Evolutionary conservation across 2,329 filamentous ascomycete species (phyloP), one percentile per base, ranked within the genome.

Genomic region (Penicillium expansum): DNA sequence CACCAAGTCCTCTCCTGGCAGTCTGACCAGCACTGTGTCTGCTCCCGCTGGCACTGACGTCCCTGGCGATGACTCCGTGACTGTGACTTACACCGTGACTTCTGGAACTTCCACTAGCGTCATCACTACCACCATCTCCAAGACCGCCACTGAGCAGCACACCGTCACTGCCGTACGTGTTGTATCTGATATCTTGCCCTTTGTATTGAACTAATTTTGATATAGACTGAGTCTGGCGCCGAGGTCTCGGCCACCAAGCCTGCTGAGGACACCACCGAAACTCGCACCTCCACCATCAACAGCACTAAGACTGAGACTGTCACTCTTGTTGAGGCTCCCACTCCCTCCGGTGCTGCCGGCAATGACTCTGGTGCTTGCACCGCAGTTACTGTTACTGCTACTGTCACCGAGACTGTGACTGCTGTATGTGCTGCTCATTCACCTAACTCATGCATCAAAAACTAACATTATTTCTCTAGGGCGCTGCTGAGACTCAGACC

Each of bases 1-100:
- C 18, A 51, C 56, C 18, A 47, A 43, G 30, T 32, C 62, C 22
- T 50, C 52, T 24, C 56, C 56, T 20, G 48, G 27, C 13, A 29
- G 4, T 16, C n/a, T 51, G 24, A 37, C 30, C 39, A 52, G 49
- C 56, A 44, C 58, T 33, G 53, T 27, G 24, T 52, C 66, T 35
- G 52, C 62, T 35, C 60, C 66, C 48, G 58, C 67, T 35, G 61
- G 61, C 54, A 69, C 69, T 37, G 63, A 61, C n/a, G 56, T 59
- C 14, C 48, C 63, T 35, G 55, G 56, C 32, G 51, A 59, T 33
- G 54, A 39, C 24, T 44, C 55, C 10, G 24, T 33, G 56, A 48
- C 37, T 32, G 38, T 77, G 41, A 76, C 74, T 47, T 77, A 76
- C 69, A 77, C 74, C n/a, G 51, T 74, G 32, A 72, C 71, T 35